Percentiles rank a stretch among this genome's conserved stretches.
Evolutionary conservation across 805 yeast genomes (phyloP).

Genomic region (Metschnikowia santaceciliae): DNA sequence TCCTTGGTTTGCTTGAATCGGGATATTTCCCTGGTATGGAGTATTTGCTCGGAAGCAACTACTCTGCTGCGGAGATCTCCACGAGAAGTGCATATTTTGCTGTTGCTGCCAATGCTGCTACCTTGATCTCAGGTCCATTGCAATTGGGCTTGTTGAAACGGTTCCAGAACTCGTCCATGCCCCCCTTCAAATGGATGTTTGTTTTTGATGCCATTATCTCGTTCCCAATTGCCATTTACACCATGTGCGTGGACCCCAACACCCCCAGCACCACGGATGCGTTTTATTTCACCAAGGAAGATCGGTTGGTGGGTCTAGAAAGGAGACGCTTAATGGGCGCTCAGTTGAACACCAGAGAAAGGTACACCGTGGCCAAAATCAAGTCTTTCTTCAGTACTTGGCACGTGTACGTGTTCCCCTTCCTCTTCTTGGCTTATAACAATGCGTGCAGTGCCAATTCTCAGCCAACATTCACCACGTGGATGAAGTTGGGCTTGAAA

Average conservation of each 20-base stretch:
- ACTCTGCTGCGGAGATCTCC: constrained; percentile 24
- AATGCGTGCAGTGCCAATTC: constrained; percentile 29
- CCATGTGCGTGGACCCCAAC: constrained; percentile 31
- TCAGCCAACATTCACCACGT: constrained; percentile 43
- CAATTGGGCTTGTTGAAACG: constrained; percentile 26
- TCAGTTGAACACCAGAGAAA: constrained; percentile 35
- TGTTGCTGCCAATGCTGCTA: constrained; percentile 25
- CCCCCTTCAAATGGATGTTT: constrained; percentile 34
- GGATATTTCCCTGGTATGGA: constrained; percentile 59
- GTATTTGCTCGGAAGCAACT: constrained; percentile 41
- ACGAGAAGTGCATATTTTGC: constrained; percentile 31
- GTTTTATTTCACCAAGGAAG: constrained; percentile 26
- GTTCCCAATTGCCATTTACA: constrained; percentile 30
- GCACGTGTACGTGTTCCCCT: constrained; percentile 46
- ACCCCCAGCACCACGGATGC: constrained; percentile 34
- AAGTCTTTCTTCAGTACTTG: constrained; percentile 44
- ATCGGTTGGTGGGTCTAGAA: constrained; percentile 41
- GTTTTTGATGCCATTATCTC: constrained; percentile 33
- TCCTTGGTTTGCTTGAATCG: constrained; percentile 42
- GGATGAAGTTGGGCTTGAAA: constrained; percentile 39
- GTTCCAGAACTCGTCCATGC: constrained; percentile 20
- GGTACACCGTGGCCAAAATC: constrained; percentile 38
- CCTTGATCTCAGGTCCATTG: constrained; percentile 31
- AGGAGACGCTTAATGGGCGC: constrained; percentile 35
- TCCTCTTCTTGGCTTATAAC: constrained; percentile 35